phyloP scores from a whole-genome alignment of 768 basidiomycete genomes.

The Tulasnella sp. region DNA sequence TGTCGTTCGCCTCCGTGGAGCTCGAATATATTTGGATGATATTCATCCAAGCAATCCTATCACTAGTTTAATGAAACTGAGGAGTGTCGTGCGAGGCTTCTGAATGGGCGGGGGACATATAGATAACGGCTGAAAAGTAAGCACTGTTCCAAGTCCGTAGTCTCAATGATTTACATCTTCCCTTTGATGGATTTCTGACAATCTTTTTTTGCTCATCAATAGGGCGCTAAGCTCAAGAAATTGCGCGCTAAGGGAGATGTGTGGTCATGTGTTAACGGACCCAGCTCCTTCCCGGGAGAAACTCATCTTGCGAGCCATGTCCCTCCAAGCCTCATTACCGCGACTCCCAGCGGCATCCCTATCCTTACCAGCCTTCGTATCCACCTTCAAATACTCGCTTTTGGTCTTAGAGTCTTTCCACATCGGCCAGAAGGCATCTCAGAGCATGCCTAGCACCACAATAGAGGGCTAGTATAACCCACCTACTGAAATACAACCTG shows the following conservation, averaged over 20 bases:
- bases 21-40: too few relatives aligned
- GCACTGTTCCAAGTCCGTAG: slow-evolving; percentile 70
- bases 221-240: slow-evolving; percentile 91
- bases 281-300: slow-evolving; percentile 34
- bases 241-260: slow-evolving; percentile 78
- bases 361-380: slow-evolving; percentile 35
- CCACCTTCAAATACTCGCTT: slow-evolving; percentile 71
- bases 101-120: too few relatives aligned
- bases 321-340: slow-evolving; percentile 65
- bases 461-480: too few relatives aligned
- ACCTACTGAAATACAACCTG: too few relatives aligned
- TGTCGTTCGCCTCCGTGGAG: too few relatives aligned
- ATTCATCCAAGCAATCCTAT: too few relatives aligned
- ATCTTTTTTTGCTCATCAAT: neutral
- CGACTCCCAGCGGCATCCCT: slow-evolving; percentile 42
- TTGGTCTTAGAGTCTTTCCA: slow-evolving; percentile 81
- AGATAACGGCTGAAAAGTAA: slow-evolving; percentile 88
- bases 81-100: too few relatives aligned
- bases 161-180: neutral
- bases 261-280: slow-evolving; percentile 54
- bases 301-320: slow-evolving; percentile 57
- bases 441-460: slow-evolving; percentile 65
- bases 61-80: too few relatives aligned
- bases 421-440: slow-evolving; percentile 37
- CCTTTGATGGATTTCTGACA: neutral